Evolutionary conservation across 2,329 filamentous ascomycete genomes (phyloP), one percentile per base, ranked within the genome.

Genomic region (Pyrenochaeta sp.): DNA sequence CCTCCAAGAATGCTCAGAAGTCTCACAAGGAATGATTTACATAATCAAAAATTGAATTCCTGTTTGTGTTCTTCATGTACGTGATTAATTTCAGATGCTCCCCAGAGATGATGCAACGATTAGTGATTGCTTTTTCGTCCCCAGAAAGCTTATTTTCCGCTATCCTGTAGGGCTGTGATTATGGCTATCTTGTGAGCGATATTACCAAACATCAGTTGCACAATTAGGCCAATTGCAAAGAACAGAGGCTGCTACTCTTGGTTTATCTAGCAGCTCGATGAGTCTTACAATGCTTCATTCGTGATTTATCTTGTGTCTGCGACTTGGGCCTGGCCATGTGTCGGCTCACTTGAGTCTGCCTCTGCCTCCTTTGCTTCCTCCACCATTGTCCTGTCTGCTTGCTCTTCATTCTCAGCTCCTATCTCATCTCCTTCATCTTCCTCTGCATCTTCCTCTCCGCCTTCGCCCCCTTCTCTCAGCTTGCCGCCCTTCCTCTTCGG

Each of bases 401-500:
- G 44, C 44, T 55, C 47, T 36, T 15, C 39, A 20, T 43, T 10
- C 15, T 17, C 29, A n/a, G 20, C 52, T 18, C 37, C 43, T 23
- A n/a, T 51, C 41, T 55, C 60, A 14, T 45, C 56, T 17, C 23
- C 9, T 4, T 9, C 59, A 9, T 50, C 60, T 14, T 59, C 52
- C n/a, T n/a, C n/a, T n/a, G n/a, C n/a, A 11, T 58, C 57, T 27
- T 27, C 23, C 17, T 57, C 61, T 2, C 56, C 54, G 11, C 64
- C 55, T 12, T 64, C 60, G 17, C 54, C 56, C 2, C 61, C 62
- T 11, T 57, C 61, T 51, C 81, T 91, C 64, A 96, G 71, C 49
- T 82, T 84, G 0, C 90, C 92, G 0, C 91, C 92, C 75, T 99
- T 99, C 58, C 95, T 82, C 77, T 92, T 92, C 0, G 95, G 95